Evolutionary conservation across 2,329 filamentous ascomycete species (phyloP).

Genomic region (Kalmusia sp.): DNA sequence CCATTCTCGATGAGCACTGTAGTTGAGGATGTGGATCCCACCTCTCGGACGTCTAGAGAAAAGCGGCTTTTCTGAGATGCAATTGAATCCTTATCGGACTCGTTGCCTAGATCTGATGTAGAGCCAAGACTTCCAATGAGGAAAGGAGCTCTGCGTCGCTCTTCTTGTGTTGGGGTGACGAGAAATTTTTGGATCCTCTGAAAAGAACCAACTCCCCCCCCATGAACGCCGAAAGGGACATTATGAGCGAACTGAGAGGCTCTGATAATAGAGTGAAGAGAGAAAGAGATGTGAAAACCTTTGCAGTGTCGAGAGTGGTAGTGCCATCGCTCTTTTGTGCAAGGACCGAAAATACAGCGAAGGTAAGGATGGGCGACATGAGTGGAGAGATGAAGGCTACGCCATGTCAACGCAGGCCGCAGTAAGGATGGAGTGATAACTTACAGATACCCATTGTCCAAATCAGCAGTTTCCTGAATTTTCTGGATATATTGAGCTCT

Average conservation of each 20-base stretch:
- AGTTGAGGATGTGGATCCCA: constrained; percentile 24
- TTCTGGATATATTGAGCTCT: constrained; percentile 43
- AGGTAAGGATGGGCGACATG: constrained; percentile 54
- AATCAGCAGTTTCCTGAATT: constrained; percentile 44
- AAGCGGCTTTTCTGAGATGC: constrained; percentile 31
- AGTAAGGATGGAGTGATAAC: constrained; percentile 4
- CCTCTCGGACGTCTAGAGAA: constrained; percentile 29
- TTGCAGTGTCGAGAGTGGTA: constrained; percentile 48
- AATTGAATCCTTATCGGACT: constrained; percentile 34
- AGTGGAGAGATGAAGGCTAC: constrained; percentile 40
- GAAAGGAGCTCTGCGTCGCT: constrained; percentile 31
- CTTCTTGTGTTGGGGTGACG: constrained; percentile 28
- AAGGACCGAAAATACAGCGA: constrained; percentile 53
- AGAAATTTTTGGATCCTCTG: constrained; percentile 56
- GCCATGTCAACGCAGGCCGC: constrained; percentile 3
- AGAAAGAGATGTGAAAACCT: constrained; percentile 56
- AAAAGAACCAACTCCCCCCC: constrained; percentile 56
- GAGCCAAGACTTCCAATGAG: constrained; percentile 24
- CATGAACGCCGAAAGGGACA: constrained; percentile 53
- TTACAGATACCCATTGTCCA: constrained; percentile 45
- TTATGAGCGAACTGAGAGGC: constrained; percentile 54
- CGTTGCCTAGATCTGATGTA: constrained; percentile 24
- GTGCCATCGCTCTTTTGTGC: constrained; percentile 43
- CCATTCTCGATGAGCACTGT: constrained; percentile 53
- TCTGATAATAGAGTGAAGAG: constrained; percentile 56